Conservation (phyloP, 139 green algal species). For the Limnomonas spitsbergensis region DNA sequence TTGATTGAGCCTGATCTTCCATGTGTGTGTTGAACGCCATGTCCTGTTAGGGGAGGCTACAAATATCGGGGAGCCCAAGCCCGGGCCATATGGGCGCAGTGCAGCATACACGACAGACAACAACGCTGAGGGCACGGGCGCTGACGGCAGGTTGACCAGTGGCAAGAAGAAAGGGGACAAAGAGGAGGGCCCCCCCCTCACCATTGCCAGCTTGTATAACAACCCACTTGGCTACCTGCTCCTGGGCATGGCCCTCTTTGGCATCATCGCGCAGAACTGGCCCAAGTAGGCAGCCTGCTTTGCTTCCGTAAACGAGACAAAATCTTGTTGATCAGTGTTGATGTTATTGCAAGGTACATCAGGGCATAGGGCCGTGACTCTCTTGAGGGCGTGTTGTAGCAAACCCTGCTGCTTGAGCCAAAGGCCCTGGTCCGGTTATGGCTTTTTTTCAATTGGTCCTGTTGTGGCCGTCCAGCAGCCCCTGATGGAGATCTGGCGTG, state of each 20-base stretch:
- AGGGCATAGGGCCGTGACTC: too few species aligned
- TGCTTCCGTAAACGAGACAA: too few species aligned
- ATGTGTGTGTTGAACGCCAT: neutral
- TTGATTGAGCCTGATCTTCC: too few species aligned
- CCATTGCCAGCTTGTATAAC: constrained; percentile 10
- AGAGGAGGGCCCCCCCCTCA: neutral
- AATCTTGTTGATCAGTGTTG: too few species aligned
- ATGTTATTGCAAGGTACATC: too few species aligned
- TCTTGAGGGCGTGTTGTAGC: too few species aligned
- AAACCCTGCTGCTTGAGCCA: too few species aligned
- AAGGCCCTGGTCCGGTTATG: too few species aligned
- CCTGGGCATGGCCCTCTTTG: constrained; percentile 11
- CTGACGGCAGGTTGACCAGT: neutral
- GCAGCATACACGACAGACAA: neutral
- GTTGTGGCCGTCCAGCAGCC: too few species aligned
- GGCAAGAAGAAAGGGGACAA: neutral
- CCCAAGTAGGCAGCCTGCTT: too few species aligned
- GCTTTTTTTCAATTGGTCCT: too few species aligned
- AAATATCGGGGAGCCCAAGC: constrained; percentile 17
- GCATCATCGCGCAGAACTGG: neutral
- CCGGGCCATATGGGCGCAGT: constrained; percentile 17
- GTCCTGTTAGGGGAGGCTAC: constrained; percentile 13
- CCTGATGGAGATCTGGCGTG: too few species aligned
- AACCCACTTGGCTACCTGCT: constrained; percentile 9
- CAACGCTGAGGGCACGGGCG: neutral